Conservation (phyloP, 2,329 filamentous ascomycete genomes). For the Thelonectria discophora region DNA sequence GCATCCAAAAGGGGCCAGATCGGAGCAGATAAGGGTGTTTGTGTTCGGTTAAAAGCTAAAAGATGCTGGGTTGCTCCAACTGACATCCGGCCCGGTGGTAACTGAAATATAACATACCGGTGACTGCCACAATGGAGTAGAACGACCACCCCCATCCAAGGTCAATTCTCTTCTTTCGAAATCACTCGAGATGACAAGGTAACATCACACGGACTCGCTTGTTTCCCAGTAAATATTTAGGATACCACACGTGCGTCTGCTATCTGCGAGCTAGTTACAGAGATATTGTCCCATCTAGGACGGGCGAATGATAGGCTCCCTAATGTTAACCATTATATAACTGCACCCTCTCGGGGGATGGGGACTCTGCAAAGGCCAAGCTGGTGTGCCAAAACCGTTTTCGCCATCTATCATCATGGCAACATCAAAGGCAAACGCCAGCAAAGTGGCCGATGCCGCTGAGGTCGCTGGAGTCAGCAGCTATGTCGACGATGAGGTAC, state of each 20-base stretch:
- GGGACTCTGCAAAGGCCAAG: neutral
- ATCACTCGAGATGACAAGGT: constrained; percentile 5
- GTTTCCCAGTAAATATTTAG: no score
- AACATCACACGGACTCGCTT: constrained; percentile 1
- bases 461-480: constrained; percentile 8
- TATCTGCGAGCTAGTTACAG: neutral
- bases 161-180: neutral
- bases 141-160: neutral
- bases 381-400: neutral
- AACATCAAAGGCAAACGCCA: constrained; percentile 7
- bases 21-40: constrained; percentile 8
- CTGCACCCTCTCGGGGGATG: constrained; percentile 7
- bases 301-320: constrained; percentile 6
- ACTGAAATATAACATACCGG: neutral
- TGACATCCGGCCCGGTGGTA: neutral
- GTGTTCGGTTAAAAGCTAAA: neutral
- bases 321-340: constrained; percentile 19
- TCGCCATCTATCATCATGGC: neutral
- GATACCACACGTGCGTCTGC: constrained; percentile 1
- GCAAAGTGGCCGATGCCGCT: constrained; percentile 9
- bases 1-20: neutral
- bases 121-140: neutral
- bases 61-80: neutral
- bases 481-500: constrained; percentile 8
- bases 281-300: neutral